Evolutionary conservation across 2,329 filamentous ascomycete species (phyloP).

Genomic region (Aspergillus sp.): DNA sequence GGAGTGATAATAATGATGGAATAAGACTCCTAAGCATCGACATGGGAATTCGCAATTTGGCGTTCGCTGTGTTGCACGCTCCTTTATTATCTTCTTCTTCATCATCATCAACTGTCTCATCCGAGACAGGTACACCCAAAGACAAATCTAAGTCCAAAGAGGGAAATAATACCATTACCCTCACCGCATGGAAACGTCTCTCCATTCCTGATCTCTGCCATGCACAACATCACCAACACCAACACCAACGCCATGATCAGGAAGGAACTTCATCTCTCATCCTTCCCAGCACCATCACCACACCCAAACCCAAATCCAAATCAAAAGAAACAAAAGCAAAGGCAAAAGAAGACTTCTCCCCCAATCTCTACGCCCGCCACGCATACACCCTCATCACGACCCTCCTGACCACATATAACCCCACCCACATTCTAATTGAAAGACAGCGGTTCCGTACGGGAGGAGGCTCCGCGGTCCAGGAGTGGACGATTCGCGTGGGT

Average conservation of each 20-base stretch:
- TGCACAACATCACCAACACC: background rate
- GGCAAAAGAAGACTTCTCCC: slow-evolving; percentile 49
- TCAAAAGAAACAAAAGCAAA: slow-evolving; percentile 1
- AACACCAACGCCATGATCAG: background rate
- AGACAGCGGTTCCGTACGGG: slow-evolving; percentile 65
- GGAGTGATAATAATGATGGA: background rate
- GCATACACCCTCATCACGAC: slow-evolving; percentile 59
- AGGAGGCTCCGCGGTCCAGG: slow-evolving; percentile 66
- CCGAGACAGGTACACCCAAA: background rate
- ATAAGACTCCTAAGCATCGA: slow-evolving; percentile 73
- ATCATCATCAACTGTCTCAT: background rate
- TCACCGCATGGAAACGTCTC: slow-evolving; percentile 48
- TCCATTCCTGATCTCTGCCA: slow-evolving; percentile 29
- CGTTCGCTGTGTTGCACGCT: slow-evolving; percentile 63
- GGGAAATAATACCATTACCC: slow-evolving; percentile 9
- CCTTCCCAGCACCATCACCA: background rate
- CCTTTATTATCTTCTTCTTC: background rate
- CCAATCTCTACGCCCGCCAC: slow-evolving; percentile 54
- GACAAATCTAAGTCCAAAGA: too few relatives aligned
- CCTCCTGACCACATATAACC: slow-evolving; percentile 54
- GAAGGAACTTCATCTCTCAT: background rate
- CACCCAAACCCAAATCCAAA: background rate
- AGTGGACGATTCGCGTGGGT: slow-evolving; percentile 83
- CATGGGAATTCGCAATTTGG: slow-evolving; percentile 81
- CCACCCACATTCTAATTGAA: slow-evolving; percentile 72